Percentiles rank a stretch among this genome's conserved stretches.
phyloP scores from a whole-genome alignment of 805 yeast species.

The Metschnikowia lochheadii region DNA sequence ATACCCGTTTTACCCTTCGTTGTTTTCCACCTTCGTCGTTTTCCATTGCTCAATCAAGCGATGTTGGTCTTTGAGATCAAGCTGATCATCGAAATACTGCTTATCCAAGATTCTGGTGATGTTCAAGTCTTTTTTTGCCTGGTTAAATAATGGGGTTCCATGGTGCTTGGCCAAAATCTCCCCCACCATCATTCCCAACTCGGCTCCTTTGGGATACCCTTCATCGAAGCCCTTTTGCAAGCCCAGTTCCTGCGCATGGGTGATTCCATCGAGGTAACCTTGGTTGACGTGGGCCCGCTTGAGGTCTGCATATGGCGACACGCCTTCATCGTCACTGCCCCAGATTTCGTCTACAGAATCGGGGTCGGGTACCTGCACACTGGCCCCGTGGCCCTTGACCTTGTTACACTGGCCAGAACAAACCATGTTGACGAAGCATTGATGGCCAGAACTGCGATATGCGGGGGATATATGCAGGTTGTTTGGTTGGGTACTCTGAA shows the following conservation, averaged over 20 bases:
- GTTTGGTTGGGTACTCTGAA: no score
- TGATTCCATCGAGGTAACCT: constrained; percentile 81
- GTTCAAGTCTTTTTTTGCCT: constrained; percentile 50
- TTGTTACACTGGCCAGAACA: constrained; percentile 1
- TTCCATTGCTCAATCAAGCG: constrained; percentile 46
- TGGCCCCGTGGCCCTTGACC: not conserved
- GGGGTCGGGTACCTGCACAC: not conserved
- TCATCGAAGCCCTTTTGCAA: constrained; percentile 79
- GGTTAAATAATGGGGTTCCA: constrained; percentile 17
- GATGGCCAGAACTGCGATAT: not conserved
- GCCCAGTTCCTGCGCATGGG: constrained; percentile 60
- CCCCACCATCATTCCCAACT: constrained; percentile 65
- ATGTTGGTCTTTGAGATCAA: constrained; percentile 31
- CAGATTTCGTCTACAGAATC: constrained; percentile 28
- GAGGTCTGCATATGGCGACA: constrained; percentile 26
- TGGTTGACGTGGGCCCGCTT: constrained; percentile 65
- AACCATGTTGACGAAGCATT: constrained; percentile 2
- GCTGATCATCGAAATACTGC: constrained; percentile 49
- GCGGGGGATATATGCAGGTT: not conserved
- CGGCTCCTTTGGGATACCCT: constrained; percentile 75
- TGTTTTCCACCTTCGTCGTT: no score
- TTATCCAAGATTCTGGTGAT: constrained; percentile 55
- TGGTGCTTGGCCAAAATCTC: constrained; percentile 49
- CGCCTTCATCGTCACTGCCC: constrained; percentile 26
- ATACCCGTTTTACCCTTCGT: no score